phyloP scores from a whole-genome alignment of 2,329 filamentous ascomycete genomes.

The Pseudogymnoascus sp. region DNA sequence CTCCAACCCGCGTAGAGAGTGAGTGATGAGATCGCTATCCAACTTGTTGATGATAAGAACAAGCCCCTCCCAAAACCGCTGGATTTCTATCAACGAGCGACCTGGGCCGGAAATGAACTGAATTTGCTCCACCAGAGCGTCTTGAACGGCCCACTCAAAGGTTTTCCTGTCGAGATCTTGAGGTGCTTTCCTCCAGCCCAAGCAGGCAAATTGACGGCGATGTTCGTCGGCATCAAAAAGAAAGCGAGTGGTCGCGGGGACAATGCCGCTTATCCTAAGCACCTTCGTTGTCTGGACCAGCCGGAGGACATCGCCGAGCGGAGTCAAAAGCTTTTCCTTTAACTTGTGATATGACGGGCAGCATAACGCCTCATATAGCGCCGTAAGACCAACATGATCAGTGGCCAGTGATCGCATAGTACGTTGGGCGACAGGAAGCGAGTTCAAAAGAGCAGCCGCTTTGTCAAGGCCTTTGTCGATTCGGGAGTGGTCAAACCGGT shows the following conservation, averaged over 20 bases:
- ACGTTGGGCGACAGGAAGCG: constrained; percentile 23
- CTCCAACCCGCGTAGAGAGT: constrained; percentile 73
- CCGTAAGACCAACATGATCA: constrained; percentile 58
- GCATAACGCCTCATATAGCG: constrained; percentile 82
- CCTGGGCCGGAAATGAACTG: constrained; percentile 42
- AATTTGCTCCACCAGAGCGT: constrained; percentile 62
- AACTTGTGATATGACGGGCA: constrained; percentile 68
- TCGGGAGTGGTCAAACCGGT: constrained; percentile 53
- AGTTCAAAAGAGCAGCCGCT: constrained; percentile 47
- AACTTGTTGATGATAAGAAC: constrained; percentile 66
- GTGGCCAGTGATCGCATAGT: constrained; percentile 28
- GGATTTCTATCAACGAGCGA: constrained; percentile 43
- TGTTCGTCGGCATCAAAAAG: constrained; percentile 66
- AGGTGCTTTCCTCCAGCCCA: constrained; percentile 60
- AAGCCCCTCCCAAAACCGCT: constrained; percentile 73
- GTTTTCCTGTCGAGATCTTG: constrained; percentile 60
- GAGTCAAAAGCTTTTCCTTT: constrained; percentile 21
- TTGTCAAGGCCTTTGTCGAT: constrained; percentile 53
- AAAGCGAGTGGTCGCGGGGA: constrained; percentile 79
- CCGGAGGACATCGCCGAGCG: constrained; percentile 76
- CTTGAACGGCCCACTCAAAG: constrained; percentile 82
- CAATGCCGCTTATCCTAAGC: constrained; percentile 66
- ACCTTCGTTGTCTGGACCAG: constrained; percentile 71
- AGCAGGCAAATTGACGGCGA: constrained; percentile 58
- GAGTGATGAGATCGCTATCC: constrained; percentile 65